Base-by-base conservation (phyloP, 495 filamentous ascomycete species). In the Recurvomyces mirabilis region DNA sequence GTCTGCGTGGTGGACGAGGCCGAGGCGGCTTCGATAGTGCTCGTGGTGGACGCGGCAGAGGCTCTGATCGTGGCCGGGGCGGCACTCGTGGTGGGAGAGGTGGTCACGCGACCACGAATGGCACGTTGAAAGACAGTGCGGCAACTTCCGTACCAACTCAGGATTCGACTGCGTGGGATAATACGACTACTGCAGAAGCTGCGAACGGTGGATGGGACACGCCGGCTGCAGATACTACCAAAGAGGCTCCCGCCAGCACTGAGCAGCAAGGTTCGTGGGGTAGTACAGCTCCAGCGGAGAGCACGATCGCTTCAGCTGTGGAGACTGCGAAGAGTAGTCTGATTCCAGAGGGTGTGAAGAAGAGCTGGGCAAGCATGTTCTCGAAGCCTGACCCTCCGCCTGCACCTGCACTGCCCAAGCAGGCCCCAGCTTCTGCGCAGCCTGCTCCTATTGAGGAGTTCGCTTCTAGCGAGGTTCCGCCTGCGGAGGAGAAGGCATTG, bases 41-140 rank as follows among this genome's bases (percentile, higher is more conserved):
- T 51, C 73, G 79, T 62, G 65, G 67, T 37, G 75, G 32, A 12
- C 81, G 84, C 53, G 77, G 78, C 56, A 77, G 85, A 59, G 81
- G 77, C 55, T 73, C 74, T 53, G 79, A 82, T 43, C 80, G 84
- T 55, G 81, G 82, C 52, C 79, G 87, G 63, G 81, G 84, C 54
- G 60, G 55, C 13, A 75, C 75, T 54, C 75, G 83, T 57, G 78
- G 81, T 58, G 80, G 77, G 39, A 72, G 84, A 51, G 76, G 72
- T 37, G 79, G 74, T 49, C 59, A 74, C 49, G 65, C 66, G 38
- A 73, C 78, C 52, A 71, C 77, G 51, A 65, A 67, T 59, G 52
- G 52, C 26, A 46, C 57, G 13, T 61, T 63, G 13, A 53, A 46
- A 17, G 33, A 50, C 28, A 36, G 53, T 18, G 57, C 56, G 22